These are phyloP conservation scores for Botryotinia globosa DNA, from an alignment of 2,329 filamentous ascomycete genomes.

Conservation along the genomic window DNA sequence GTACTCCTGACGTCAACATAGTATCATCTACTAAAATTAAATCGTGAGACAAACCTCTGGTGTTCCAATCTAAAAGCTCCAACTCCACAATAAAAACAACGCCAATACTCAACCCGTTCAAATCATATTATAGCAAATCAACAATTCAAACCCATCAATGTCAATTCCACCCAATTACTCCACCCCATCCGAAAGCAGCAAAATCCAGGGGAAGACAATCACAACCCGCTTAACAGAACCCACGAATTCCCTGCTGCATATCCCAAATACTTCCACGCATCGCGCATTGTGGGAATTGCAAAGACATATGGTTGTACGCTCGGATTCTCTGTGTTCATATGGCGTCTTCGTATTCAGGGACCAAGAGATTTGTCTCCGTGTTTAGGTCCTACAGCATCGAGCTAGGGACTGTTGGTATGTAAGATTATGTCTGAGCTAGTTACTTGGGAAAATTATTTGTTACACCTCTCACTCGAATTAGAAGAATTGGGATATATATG, in stretches of 20 bases:
- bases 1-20: background rate
- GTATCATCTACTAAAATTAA: background rate
- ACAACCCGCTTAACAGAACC: background rate
- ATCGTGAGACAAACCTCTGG: background rate
- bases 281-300: background rate
- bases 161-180: background rate
- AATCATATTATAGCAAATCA: background rate
- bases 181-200: background rate
- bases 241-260: background rate
- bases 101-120: background rate
- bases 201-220: background rate
- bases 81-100: background rate
- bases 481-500: background rate
- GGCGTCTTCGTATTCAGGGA: background rate
- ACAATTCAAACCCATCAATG: background rate
- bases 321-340: slow-evolving; percentile 2
- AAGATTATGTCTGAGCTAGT: background rate
- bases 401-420: background rate
- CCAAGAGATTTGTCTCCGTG: background rate
- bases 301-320: background rate
- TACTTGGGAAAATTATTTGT: background rate
- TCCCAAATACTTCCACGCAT: background rate
- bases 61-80: background rate
- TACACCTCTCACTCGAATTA: background rate
- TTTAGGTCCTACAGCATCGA: background rate